Conservation (phyloP, 352 stramenopile genomes). For the Pseudoperonospora humuli region DNA sequence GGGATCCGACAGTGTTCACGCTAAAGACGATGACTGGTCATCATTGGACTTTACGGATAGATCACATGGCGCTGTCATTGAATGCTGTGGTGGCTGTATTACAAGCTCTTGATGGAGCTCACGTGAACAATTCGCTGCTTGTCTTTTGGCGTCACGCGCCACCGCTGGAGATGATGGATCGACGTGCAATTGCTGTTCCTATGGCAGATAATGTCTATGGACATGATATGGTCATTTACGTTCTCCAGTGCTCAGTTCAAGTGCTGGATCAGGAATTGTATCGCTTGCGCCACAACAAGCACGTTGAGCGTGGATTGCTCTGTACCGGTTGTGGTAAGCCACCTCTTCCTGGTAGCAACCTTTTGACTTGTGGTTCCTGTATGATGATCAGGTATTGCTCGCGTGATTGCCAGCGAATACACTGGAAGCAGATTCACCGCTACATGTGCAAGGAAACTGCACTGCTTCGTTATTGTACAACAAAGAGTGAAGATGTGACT, state of each 20-base stretch:
- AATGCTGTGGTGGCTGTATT: conserved; percentile 1
- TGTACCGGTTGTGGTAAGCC: conserved; percentile 18
- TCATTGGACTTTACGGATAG: conserved; percentile 20
- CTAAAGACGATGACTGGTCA: conserved; percentile 14
- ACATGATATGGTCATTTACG: conserved; percentile 22
- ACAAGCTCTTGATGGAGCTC: conserved; percentile 6
- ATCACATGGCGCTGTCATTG: neutral
- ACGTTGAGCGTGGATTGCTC: conserved; percentile 13
- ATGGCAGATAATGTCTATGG: conserved; percentile 16
- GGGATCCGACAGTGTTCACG: conserved; percentile 16
- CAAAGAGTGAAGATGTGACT: conserved; percentile 21
- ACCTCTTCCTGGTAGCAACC: conserved; percentile 1
- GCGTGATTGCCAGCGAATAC: conserved; percentile 21
- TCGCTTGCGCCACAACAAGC: conserved; percentile 21
- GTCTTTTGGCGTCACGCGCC: conserved; percentile 25
- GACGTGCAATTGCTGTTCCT: conserved; percentile 14
- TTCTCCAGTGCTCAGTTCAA: conserved; percentile 19
- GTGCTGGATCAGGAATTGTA: conserved; percentile 16
- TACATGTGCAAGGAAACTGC: conserved; percentile 20
- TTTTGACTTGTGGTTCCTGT: conserved; percentile 23
- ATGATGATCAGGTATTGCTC: conserved; percentile 27
- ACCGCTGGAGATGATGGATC: conserved; percentile 20
- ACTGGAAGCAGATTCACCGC: conserved; percentile 29
- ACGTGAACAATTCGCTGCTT: conserved; percentile 18
- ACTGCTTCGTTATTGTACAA: conserved; percentile 15